Evolutionary conservation across 768 basidiomycete genomes (phyloP).

Genomic region (Chalciporus piperatus): DNA sequence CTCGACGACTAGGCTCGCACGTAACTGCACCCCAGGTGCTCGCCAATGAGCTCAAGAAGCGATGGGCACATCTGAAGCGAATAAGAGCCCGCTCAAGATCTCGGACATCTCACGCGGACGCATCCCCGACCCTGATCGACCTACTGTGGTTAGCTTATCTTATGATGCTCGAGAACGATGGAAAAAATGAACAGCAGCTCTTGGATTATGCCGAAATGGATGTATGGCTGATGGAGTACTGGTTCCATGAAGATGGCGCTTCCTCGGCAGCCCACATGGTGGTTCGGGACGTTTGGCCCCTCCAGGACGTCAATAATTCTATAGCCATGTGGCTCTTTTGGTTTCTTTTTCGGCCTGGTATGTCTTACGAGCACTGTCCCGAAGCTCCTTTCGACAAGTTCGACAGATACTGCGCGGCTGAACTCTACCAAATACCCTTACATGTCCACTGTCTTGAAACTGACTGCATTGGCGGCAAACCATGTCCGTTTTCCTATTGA

Average conservation of each 20-base stretch:
- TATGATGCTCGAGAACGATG: constrained; percentile 81
- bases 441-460: constrained; percentile 51
- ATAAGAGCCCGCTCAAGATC: constrained; percentile 42
- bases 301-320: constrained; percentile 47
- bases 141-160: constrained; percentile 67
- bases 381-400: constrained; percentile 2
- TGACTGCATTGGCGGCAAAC: constrained; percentile 68
- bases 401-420: constrained; percentile 47
- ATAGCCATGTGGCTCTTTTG: constrained; percentile 81
- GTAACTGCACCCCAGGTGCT: constrained; percentile 42
- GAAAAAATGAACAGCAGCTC: constrained; percentile 68
- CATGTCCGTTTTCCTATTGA: constrained; percentile 38
- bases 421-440: constrained; percentile 41
- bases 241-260: constrained; percentile 59
- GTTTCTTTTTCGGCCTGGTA: constrained; percentile 64
- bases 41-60: constrained; percentile 61
- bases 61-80: constrained; percentile 56
- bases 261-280: constrained; percentile 47
- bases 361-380: constrained; percentile 21
- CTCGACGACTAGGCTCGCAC: constrained; percentile 47
- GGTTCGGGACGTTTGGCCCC: constrained; percentile 53
- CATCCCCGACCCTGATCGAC: constrained; percentile 24
- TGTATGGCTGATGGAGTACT: constrained; percentile 62
- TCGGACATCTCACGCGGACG: constrained; percentile 14
- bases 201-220: constrained; percentile 63